Evolutionary conservation across 2,329 filamentous ascomycete genomes (phyloP).

Genomic region (Thermoascus crustaceus): DNA sequence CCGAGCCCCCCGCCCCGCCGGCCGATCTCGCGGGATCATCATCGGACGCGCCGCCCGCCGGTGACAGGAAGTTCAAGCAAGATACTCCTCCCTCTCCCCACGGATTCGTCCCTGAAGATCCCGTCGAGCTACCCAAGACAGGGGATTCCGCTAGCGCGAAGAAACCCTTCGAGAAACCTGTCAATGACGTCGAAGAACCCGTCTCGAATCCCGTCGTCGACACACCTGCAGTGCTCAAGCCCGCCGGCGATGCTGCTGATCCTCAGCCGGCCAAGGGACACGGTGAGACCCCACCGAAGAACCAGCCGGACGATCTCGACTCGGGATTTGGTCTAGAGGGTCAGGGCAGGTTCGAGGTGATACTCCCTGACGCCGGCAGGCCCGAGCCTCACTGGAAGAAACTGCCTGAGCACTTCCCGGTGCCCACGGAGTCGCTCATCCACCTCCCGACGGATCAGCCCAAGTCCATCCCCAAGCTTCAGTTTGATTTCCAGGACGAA

Average conservation of each 20-base stretch:
- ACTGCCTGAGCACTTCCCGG: constrained; percentile 66
- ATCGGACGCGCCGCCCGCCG: constrained; percentile 7
- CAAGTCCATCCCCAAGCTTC: constrained; percentile 65
- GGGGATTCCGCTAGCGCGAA: background rate
- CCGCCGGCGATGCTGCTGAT: constrained; percentile 1
- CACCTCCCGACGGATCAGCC: constrained; percentile 64
- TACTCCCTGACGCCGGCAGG: constrained; percentile 15
- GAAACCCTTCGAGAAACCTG: background rate
- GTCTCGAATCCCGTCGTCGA: constrained; percentile 2
- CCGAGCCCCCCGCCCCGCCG: constrained; percentile 10
- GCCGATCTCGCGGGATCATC: constrained; percentile 10
- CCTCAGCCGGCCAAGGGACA: constrained; percentile 1
- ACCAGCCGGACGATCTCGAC: constrained; percentile 3
- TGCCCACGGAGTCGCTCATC: constrained; percentile 63
- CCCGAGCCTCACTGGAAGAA: constrained; percentile 62
- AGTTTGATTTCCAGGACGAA: constrained; percentile 62
- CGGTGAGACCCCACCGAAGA: constrained; percentile 3
- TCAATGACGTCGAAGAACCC: too few species aligned
- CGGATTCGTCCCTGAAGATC: constrained; percentile 5
- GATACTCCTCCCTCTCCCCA: constrained; percentile 9
- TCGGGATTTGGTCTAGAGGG: constrained; percentile 24
- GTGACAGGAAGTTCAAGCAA: constrained; percentile 5
- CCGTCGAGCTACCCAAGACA: background rate
- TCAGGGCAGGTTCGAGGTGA: constrained; percentile 26
- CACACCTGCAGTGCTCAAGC: constrained; percentile 3